phyloP scores from a whole-genome alignment of 148 eudicot genomes.

The Arbutus unedo region DNA sequence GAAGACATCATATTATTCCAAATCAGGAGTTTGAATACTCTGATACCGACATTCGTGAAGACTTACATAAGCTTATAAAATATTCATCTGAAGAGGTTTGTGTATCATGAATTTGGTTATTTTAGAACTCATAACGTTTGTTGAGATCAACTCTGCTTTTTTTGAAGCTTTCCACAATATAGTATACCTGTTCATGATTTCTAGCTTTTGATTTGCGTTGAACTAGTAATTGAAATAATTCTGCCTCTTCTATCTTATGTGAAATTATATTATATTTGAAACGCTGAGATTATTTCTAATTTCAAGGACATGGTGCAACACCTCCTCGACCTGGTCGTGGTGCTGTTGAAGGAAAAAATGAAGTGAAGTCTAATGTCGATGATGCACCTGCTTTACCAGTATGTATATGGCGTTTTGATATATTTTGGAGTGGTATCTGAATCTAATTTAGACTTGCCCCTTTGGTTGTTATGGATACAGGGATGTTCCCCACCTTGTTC shows the following conservation, averaged over 20 bases:
- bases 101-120: neutral
- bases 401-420: constrained; percentile 15
- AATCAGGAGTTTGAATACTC: constrained; percentile 63
- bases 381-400: constrained; percentile 46
- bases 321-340: constrained; percentile 21
- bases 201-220: too few species aligned
- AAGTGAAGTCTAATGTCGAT: constrained; percentile 35
- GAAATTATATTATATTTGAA: neutral
- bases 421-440: neutral
- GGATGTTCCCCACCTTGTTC: neutral
- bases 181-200: neutral
- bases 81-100: constrained; percentile 77
- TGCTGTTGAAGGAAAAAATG: constrained; percentile 42
- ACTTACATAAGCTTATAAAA: constrained; percentile 66
- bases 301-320: constrained; percentile 43
- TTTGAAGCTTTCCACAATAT: neutral
- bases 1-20: constrained; percentile 60
- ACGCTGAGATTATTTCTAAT: constrained; percentile 21
- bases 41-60: constrained; percentile 72
- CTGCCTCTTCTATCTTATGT: too few species aligned
- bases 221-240: too few species aligned
- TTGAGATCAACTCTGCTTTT: neutral
- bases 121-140: neutral
- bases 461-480: neutral
- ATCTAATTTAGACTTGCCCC: neutral